phyloP scores from a whole-genome alignment of 345 rosid genomes.

The Corymbia maculata region DNA sequence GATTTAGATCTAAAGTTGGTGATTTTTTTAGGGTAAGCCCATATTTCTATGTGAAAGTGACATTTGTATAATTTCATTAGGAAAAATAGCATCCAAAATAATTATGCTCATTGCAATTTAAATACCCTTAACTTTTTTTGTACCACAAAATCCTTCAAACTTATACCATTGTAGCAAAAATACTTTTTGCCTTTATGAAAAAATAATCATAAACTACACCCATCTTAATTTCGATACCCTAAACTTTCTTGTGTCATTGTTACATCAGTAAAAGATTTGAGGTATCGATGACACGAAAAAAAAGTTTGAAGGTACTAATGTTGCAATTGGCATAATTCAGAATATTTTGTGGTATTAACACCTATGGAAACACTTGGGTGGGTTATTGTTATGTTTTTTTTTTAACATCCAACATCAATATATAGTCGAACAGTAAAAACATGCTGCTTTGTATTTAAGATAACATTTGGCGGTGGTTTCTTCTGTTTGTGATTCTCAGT shows the following conservation, averaged over 20 bases:
- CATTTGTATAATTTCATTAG: not conserved
- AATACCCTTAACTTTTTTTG: not conserved
- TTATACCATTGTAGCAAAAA: not conserved
- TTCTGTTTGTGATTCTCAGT: not conserved
- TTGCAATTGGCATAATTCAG: not conserved
- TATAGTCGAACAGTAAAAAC: not conserved
- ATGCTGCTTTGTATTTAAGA: not conserved
- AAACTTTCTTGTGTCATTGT: not conserved
- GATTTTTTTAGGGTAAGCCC: not conserved
- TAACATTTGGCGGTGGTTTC: not conserved
- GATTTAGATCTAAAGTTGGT: not conserved
- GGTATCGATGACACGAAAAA: not conserved
- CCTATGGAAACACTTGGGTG: not conserved
- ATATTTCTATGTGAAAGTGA: not conserved
- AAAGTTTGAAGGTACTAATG: not conserved
- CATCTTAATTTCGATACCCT: not conserved
- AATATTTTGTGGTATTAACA: not conserved
- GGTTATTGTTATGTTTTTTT: not conserved
- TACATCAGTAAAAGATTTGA: not conserved
- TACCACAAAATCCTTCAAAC: not conserved
- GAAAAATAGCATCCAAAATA: not conserved
- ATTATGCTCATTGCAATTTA: rapidly evolving
- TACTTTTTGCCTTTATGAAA: not conserved
- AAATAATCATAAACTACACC: not conserved
- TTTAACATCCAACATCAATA: not conserved